These are phyloP conservation scores for Aspergillus sclerotialis DNA, from an alignment of 2,329 filamentous ascomycete species.

Conservation along the genomic window DNA sequence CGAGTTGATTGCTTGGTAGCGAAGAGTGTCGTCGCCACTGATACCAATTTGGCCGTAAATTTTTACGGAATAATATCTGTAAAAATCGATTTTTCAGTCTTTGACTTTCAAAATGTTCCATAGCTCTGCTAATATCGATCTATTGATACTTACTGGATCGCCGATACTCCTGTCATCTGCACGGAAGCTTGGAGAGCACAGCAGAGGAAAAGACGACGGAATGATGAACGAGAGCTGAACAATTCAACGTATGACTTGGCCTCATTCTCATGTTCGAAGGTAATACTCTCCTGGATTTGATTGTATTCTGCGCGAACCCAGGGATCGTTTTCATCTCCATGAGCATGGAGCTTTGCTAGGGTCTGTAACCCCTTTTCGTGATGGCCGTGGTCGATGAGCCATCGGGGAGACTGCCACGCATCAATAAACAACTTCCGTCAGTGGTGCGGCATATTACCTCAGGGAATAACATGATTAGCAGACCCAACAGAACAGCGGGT, in stretches of 20 bases:
- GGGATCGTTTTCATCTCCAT: slow-evolving; percentile 58
- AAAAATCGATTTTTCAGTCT: slow-evolving; percentile 3
- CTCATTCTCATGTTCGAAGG: slow-evolving; percentile 59
- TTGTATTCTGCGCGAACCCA: slow-evolving; percentile 68
- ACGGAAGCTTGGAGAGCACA: slow-evolving; percentile 62
- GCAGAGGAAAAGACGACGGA: slow-evolving; percentile 65
- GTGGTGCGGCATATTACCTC: slow-evolving; percentile 40
- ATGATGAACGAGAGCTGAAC: slow-evolving; percentile 58
- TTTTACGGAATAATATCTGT: slow-evolving; percentile 56
- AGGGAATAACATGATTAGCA: slow-evolving; percentile 65
- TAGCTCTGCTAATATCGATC: background rate
- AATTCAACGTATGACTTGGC: slow-evolving; percentile 66
- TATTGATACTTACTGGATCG: slow-evolving; percentile 50
- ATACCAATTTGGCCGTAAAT: slow-evolving; percentile 69
- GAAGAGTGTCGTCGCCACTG: slow-evolving; percentile 55
- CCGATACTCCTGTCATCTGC: slow-evolving; percentile 70
- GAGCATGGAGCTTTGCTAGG: slow-evolving; percentile 62
- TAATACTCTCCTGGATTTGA: slow-evolving; percentile 62
- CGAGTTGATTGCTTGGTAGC: slow-evolving; percentile 69
- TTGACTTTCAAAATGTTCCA: background rate
- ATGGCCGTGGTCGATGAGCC: slow-evolving; percentile 68
- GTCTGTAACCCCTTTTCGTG: slow-evolving; percentile 58
- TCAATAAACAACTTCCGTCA: slow-evolving; percentile 15
- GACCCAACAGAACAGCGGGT: slow-evolving; percentile 57
- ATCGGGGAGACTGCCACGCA: slow-evolving; percentile 49